Conservation (phyloP, 495 filamentous ascomycete genomes). For the Jackrogersella minutella region DNA sequence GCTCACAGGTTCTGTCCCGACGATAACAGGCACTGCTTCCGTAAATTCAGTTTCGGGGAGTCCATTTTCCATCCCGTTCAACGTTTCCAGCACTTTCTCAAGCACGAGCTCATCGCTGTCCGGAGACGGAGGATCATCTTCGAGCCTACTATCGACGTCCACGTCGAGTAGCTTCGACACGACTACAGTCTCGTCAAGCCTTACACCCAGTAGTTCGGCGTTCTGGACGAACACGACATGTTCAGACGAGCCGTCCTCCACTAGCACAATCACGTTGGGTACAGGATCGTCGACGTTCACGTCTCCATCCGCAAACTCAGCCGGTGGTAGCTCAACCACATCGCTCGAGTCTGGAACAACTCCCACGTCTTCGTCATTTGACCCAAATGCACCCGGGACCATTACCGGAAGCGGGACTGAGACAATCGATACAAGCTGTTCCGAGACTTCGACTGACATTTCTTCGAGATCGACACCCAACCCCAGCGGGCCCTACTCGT, state of each 20-base stretch:
- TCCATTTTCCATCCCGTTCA: constrained; percentile 3
- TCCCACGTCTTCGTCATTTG: not conserved
- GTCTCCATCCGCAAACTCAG: not conserved
- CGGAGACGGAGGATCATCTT: not conserved
- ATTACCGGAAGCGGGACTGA: not conserved
- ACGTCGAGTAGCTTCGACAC: constrained; percentile 14
- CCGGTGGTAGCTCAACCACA: not conserved
- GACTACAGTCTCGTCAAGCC: not conserved
- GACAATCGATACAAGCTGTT: constrained; percentile 29
- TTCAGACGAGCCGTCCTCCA: not conserved
- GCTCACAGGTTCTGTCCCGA: constrained; percentile 1
- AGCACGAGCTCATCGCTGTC: constrained; percentile 3
- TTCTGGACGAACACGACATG: constrained; percentile 21
- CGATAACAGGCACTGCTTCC: not conserved
- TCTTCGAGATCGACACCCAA: not conserved
- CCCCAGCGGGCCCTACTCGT: not conserved
- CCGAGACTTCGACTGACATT: constrained; percentile 2
- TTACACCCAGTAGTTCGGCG: constrained; percentile 8
- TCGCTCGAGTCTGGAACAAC: not conserved
- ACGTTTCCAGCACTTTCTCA: not conserved
- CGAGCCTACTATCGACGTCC: constrained; percentile 12
- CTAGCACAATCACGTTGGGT: not conserved
- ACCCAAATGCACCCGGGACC: not conserved
- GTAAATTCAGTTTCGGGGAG: not conserved
- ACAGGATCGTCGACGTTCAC: constrained; percentile 3